These are phyloP conservation scores for Brassica incana DNA, from an alignment of 345 rosid genomes.

Conservation along the genomic window DNA sequence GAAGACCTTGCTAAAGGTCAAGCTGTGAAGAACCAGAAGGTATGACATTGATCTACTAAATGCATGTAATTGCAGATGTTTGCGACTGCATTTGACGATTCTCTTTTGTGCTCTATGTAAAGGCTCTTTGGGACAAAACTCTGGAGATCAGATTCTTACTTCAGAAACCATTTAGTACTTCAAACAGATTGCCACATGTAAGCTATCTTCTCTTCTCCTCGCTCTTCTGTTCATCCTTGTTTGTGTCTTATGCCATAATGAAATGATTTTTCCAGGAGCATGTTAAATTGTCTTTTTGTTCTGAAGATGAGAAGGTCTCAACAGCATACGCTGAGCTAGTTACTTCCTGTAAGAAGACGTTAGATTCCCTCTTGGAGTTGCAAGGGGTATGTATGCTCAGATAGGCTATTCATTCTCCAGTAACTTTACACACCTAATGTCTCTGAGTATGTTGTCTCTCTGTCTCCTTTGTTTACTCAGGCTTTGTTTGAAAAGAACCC, in stretches of 20 bases:
- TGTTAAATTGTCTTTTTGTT: constrained; percentile 60
- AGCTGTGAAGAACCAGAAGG: constrained; percentile 93
- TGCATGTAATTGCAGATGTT: neutral
- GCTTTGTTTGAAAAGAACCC: constrained; percentile 85
- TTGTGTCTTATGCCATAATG: constrained; percentile 4
- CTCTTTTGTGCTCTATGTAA: constrained; percentile 12
- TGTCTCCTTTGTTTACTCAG: constrained; percentile 35
- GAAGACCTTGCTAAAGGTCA: constrained; percentile 84
- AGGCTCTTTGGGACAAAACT: constrained; percentile 85
- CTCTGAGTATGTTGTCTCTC: constrained; percentile 2
- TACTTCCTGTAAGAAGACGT: constrained; percentile 62
- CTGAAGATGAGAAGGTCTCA: constrained; percentile 51
- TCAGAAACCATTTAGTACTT: constrained; percentile 73
- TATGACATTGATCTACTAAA: constrained; percentile 30
- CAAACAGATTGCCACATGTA: constrained; percentile 86
- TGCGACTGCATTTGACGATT: neutral
- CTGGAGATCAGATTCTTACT: constrained; percentile 84
- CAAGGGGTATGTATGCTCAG: constrained; percentile 68
- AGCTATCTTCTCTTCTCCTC: constrained; percentile 10
- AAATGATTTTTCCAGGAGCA: constrained; percentile 55
- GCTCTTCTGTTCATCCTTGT: neutral
- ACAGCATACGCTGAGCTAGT: constrained; percentile 64
- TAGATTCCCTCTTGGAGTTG: constrained; percentile 71
- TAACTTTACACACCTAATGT: too few species aligned
- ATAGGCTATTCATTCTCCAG: too few species aligned